These are phyloP conservation scores for Yamadazyma sp. DNA, from an alignment of 1,139 yeast species.

Conservation along the genomic window DNA sequence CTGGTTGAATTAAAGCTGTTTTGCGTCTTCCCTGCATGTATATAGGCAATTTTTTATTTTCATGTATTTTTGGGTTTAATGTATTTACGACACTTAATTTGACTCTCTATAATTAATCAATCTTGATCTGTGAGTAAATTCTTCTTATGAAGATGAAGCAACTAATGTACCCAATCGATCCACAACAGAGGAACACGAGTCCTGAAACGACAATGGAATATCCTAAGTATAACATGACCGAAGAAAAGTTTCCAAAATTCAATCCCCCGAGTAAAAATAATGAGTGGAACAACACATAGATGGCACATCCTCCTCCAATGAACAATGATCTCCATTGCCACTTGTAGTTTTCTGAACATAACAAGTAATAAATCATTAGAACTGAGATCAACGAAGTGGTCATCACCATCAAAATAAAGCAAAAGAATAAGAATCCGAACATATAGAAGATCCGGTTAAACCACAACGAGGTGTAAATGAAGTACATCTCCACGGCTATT, in stretches of 20 bases:
- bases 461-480: conserved; percentile 87
- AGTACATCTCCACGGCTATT: conserved; percentile 91
- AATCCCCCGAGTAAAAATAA: conserved; percentile 67
- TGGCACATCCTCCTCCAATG: conserved; percentile 86
- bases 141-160: conserved; percentile 72
- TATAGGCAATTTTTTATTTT: background rate
- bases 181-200: conserved; percentile 78
- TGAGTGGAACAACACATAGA: conserved; percentile 84
- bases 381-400: conserved; percentile 83
- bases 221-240: conserved; percentile 81
- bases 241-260: conserved; percentile 69
- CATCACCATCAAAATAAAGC: conserved; percentile 75
- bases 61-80: conserved; percentile 3
- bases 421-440: conserved; percentile 95
- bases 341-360: conserved; percentile 88
- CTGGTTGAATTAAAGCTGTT: conserved; percentile 22
- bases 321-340: conserved; percentile 97
- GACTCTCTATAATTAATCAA: conserved; percentile 45
- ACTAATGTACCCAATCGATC: conserved; percentile 81
- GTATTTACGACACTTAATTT: conserved; percentile 3
- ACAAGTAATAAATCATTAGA: conserved; percentile 76
- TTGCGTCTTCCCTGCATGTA: no score
- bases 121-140: conserved; percentile 83
- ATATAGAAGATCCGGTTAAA: conserved; percentile 90
- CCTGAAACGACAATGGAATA: conserved; percentile 74